These are phyloP conservation scores for Lecanicillium sp. DNA, from an alignment of 2,329 filamentous ascomycete genomes.

Conservation along the genomic window DNA sequence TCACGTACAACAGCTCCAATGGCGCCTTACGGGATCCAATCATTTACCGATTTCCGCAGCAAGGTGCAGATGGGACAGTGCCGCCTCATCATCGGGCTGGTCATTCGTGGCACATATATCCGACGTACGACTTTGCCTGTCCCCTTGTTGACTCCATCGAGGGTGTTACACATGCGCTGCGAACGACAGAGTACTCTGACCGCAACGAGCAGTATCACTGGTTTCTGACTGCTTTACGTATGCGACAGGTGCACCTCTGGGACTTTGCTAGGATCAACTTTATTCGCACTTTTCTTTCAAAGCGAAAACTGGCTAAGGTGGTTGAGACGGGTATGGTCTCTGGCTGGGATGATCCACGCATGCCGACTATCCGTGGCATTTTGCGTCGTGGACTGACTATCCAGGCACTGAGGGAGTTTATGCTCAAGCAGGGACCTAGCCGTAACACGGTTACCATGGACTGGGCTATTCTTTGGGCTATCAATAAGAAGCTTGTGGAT, in stretches of 20 bases:
- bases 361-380: slow-evolving; percentile 70
- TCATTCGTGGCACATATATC: slow-evolving; percentile 75
- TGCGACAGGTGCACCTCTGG: slow-evolving; percentile 76
- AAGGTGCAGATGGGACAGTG: slow-evolving; percentile 49
- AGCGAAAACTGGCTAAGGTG: slow-evolving; percentile 78
- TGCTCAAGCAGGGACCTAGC: slow-evolving; percentile 68
- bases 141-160: slow-evolving; percentile 74
- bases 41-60: slow-evolving; percentile 74
- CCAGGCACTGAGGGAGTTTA: slow-evolving; percentile 66
- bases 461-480: slow-evolving; percentile 59
- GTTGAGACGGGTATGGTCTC: slow-evolving; percentile 65
- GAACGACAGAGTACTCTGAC: slow-evolving; percentile 82
- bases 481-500: slow-evolving; percentile 62
- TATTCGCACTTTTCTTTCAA: slow-evolving; percentile 72
- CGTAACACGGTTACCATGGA: slow-evolving; percentile 71
- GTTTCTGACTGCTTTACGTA: slow-evolving; percentile 67
- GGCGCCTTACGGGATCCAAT: slow-evolving; percentile 86
- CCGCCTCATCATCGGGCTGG: slow-evolving; percentile 69
- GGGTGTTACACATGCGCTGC: slow-evolving; percentile 74
- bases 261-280: slow-evolving; percentile 83
- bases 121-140: slow-evolving; percentile 80
- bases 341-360: slow-evolving; percentile 73
- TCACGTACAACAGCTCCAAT: slow-evolving; percentile 78
- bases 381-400: slow-evolving; percentile 66
- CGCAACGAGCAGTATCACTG: slow-evolving; percentile 81